A percentile compares a stretch with the other conserved stretches of the same genome.
Evolutionary conservation across 1,139 yeast genomes (phyloP).

Genomic region (Williopsis jadinii): DNA sequence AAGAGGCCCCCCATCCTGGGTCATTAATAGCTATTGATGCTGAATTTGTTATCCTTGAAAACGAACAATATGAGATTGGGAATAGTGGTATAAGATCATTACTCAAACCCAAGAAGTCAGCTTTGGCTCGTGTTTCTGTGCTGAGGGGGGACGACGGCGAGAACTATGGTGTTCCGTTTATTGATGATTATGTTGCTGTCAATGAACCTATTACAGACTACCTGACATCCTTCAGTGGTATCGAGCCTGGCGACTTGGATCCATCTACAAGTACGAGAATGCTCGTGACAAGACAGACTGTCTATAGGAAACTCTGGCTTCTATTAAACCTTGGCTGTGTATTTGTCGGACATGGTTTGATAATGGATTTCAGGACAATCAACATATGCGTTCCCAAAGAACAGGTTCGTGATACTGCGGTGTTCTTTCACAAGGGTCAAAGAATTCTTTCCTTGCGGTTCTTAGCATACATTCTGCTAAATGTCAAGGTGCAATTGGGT

Average conservation of each 20-base stretch:
- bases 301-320: slow-evolving; percentile 86
- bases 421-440: slow-evolving; percentile 64
- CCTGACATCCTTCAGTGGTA: slow-evolving; percentile 86
- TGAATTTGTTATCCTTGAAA: slow-evolving; percentile 80
- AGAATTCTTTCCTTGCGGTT: slow-evolving; percentile 84
- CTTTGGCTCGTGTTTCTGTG: slow-evolving; percentile 87
- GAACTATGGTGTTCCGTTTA: slow-evolving; percentile 68
- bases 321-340: slow-evolving; percentile 81
- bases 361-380: slow-evolving; percentile 88
- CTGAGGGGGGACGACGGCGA: slow-evolving; percentile 67
- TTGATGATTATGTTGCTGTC: slow-evolving; percentile 87
- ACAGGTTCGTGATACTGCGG: slow-evolving; percentile 88
- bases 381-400: slow-evolving; percentile 78
- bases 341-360: slow-evolving; percentile 92
- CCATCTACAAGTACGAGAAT: slow-evolving; percentile 59
- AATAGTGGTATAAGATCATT: slow-evolving; percentile 63
- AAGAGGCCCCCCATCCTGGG: slow-evolving; percentile 71
- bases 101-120: slow-evolving; percentile 66
- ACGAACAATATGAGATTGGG: slow-evolving; percentile 74
- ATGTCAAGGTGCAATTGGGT: slow-evolving; percentile 77
- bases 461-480: slow-evolving; percentile 72
- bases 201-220: slow-evolving; percentile 72
- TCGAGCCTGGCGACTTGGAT: slow-evolving; percentile 85
- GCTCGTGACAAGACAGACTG: slow-evolving; percentile 74
- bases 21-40: slow-evolving; percentile 91